These are phyloP conservation scores for Candida jianshihensis DNA, from an alignment of 805 yeast genomes.

Conservation along the genomic window DNA sequence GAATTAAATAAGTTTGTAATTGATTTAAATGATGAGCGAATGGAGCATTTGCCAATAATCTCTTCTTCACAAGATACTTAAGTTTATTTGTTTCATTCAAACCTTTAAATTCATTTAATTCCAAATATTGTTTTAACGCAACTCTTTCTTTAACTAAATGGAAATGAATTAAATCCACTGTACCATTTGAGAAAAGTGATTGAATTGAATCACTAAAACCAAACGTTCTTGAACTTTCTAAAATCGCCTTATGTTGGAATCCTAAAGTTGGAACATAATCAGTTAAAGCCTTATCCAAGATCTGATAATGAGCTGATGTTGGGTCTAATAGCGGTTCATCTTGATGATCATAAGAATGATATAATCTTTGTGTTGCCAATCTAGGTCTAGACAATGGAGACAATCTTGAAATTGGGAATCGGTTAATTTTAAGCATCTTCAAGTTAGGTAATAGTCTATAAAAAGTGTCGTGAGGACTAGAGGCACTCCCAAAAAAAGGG, in stretches of 20 bases:
- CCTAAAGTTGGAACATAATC: conserved; percentile 44
- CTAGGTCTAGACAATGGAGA: no score
- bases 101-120: conserved; percentile 22
- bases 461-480: no score
- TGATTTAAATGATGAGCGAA: conserved; percentile 27
- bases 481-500: no score
- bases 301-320: conserved; percentile 31
- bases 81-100: conserved; percentile 36
- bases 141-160: conserved; percentile 45
- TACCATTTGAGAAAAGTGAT: conserved; percentile 36
- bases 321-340: conserved; percentile 15
- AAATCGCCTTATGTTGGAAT: conserved; percentile 40
- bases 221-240: conserved; percentile 39
- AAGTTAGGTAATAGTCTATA: background rate
- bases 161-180: conserved; percentile 47
- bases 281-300: conserved; percentile 31
- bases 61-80: conserved; percentile 36
- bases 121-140: conserved; percentile 30
- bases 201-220: conserved; percentile 46
- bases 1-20: conserved; percentile 48
- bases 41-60: conserved; percentile 39
- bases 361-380: conserved; percentile 7
- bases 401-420: no score
- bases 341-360: conserved; percentile 25
- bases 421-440: background rate